These are phyloP conservation scores for Blastocladiella britannica DNA, from an alignment of 192 early-diverging fungal genomes.

Conservation along the genomic window DNA sequence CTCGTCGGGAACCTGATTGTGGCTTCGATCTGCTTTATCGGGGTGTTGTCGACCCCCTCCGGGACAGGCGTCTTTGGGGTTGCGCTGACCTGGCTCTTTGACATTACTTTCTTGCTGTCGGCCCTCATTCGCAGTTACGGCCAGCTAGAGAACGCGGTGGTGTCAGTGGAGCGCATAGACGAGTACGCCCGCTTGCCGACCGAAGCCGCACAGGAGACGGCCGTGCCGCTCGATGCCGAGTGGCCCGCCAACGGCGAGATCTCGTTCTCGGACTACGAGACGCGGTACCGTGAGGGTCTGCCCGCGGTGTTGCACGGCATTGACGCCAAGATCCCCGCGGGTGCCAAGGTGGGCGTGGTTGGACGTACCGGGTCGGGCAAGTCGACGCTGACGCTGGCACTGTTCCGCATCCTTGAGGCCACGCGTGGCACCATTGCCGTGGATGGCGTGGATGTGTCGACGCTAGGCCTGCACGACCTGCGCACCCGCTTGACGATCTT, in stretches of 20 bases:
- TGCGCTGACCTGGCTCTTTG: constrained; percentile 58
- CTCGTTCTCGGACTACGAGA: constrained; percentile 13
- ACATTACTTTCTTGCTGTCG: constrained; percentile 55
- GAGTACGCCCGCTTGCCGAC: constrained; percentile 69
- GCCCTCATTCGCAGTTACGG: constrained; percentile 66
- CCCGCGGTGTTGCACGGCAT: constrained; percentile 18
- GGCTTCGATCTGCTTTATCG: constrained; percentile 15
- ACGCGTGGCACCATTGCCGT: constrained; percentile 4
- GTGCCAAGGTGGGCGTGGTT: constrained; percentile 30
- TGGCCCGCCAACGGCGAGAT: constrained; percentile 22
- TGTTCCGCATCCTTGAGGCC: neutral
- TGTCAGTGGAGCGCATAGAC: constrained; percentile 65
- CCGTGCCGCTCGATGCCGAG: neutral
- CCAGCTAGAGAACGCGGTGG: constrained; percentile 69
- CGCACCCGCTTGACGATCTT: constrained; percentile 16
- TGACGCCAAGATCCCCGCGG: constrained; percentile 10
- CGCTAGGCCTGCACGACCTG: constrained; percentile 3
- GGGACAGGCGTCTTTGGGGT: constrained; percentile 76
- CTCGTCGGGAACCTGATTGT: constrained; percentile 11
- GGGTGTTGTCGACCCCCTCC: neutral
- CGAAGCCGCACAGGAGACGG: constrained; percentile 18
- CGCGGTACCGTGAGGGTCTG: constrained; percentile 18
- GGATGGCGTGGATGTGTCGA: neutral
- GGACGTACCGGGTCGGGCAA: constrained; percentile 9
- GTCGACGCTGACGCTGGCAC: neutral